Evolutionary conservation across 257 asterid species (phyloP), one percentile per base, ranked within the genome.

Genomic region (Schizonepeta tenuifolia): DNA sequence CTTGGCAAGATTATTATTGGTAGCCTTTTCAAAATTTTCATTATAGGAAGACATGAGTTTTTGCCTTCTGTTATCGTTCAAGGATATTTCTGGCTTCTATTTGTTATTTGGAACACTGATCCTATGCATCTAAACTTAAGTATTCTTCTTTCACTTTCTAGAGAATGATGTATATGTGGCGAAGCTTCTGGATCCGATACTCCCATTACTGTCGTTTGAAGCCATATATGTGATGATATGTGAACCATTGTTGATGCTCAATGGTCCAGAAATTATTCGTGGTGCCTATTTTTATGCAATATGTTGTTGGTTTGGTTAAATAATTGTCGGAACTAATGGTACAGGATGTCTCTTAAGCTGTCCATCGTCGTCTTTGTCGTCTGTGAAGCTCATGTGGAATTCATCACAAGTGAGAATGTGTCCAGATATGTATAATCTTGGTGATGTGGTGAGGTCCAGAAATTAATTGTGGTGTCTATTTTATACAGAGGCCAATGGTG

Each of bases 401-500:
- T 70, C 35, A 26, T 69, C 35, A n/a, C 18, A 10, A 5, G 46
- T 28, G 17, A 43, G 31, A 44, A 43, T 71, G 36, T 20, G 12
- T 57, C n/a, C 1, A 12, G 14, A 28, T 47, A 8, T 59, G 43
- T 3, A 0, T 18, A 28, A 9, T 35, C 13, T 56, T 35, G 60
- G 5, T 51, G 51, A 53, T 67, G 26, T 40, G 54, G 20, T 70
- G 50, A n/a, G 10, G 13, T 41, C 67, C 33, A 55, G 18, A 70
- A 21, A 71, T 44, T 43, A 71, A 26, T 57, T 71, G 47, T 70
- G 68, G 69, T 44, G 35, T 20, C 22, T 43, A 9, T 24, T 43
- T 44, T 41, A 35, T 12, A 4, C 53, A 68, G 26, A 22, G 38
- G 10, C 24, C 31, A 31, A 36, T 54, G n/a, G 9, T 36, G 49